Conservation (phyloP, 192 early-diverging fungal species). For the Backusella westeae region DNA sequence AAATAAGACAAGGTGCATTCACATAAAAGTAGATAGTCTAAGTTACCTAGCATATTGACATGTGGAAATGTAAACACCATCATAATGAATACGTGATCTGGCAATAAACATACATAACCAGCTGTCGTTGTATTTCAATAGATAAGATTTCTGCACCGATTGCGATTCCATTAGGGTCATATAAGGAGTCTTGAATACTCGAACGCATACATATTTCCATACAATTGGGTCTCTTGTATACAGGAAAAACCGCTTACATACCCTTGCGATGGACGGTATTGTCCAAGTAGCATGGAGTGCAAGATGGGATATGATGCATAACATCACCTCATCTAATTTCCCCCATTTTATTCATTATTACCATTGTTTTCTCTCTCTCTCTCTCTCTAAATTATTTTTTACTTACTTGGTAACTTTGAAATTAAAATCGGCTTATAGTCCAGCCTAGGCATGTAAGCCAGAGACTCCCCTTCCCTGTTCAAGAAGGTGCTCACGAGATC, state of each 20-base stretch:
- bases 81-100: conserved; percentile 37
- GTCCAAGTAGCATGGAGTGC: conserved; percentile 21
- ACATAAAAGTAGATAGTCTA: background rate
- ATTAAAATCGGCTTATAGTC: conserved; percentile 35
- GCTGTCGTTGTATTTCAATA: conserved; percentile 27
- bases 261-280: conserved; percentile 29
- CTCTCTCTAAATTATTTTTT: background rate
- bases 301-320: conserved; percentile 25
- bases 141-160: conserved; percentile 9
- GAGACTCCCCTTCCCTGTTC: background rate
- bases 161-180: conserved; percentile 14
- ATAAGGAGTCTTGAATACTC: conserved; percentile 21
- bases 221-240: conserved; percentile 32
- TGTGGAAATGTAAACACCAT: conserved; percentile 45
- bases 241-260: conserved; percentile 38
- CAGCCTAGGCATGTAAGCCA: conserved; percentile 19
- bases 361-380: background rate
- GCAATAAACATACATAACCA: conserved; percentile 46
- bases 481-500: background rate
- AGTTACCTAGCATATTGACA: conserved; percentile 39
- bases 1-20: background rate
- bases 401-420: conserved; percentile 37
- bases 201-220: conserved; percentile 36
- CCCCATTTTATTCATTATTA: background rate
- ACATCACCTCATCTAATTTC: conserved; percentile 27